phyloP scores from a whole-genome alignment of 2,329 filamentous ascomycete species.

The Penicillium concentricum region DNA sequence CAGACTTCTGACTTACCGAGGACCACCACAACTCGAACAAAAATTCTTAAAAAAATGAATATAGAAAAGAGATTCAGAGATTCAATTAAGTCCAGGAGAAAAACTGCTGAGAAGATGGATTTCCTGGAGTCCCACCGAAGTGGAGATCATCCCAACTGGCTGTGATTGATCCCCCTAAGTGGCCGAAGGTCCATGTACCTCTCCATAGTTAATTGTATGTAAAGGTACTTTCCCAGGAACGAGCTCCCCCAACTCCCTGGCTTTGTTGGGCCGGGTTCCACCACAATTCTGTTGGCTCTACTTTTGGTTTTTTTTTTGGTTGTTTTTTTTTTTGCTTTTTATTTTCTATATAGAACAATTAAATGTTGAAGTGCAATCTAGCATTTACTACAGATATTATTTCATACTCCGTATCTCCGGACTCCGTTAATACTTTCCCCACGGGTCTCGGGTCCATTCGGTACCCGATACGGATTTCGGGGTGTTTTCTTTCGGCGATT shows the following conservation, averaged over 20 bases:
- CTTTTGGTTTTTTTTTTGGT: neutral
- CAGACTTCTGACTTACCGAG: slow-evolving; percentile 11
- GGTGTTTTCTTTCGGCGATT: neutral
- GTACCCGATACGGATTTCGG: neutral
- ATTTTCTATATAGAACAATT: neutral
- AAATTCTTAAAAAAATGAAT: neutral
- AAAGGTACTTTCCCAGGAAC: slow-evolving; percentile 15
- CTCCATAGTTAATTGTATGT: slow-evolving; percentile 11
- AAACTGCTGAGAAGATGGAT: slow-evolving; percentile 24
- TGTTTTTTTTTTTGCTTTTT: neutral
- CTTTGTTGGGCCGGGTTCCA: slow-evolving; percentile 30
- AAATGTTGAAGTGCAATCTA: neutral
- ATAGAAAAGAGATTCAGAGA: slow-evolving; percentile 3
- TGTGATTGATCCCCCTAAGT: neutral
- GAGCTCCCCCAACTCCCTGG: slow-evolving; percentile 22
- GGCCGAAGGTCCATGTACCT: slow-evolving; percentile 7
- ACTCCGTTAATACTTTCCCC: neutral
- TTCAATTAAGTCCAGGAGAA: neutral
- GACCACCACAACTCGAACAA: slow-evolving; percentile 14
- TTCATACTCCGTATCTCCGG: neutral
- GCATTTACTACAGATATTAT: neutral
- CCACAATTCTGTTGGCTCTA: slow-evolving; percentile 8
- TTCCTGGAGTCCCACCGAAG: slow-evolving; percentile 18
- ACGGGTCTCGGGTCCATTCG: neutral
- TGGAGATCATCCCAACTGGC: slow-evolving; percentile 17